Evolutionary conservation across 169 alveolate genomes (phyloP), one percentile per base, ranked within the genome.

Genomic region (Nephromyces sp.): DNA sequence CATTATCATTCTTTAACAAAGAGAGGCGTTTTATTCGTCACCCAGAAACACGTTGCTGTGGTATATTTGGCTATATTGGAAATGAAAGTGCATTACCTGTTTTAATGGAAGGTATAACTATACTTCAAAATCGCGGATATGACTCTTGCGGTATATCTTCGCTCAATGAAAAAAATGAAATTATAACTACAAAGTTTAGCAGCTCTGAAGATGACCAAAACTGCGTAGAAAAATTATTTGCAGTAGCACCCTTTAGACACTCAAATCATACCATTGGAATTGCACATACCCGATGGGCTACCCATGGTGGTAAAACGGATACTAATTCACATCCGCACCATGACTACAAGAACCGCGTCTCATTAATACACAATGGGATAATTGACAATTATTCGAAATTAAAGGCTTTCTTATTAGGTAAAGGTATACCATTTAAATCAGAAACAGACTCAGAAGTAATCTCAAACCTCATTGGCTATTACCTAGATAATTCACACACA

Each of bases 231-330:
- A 62, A 68, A 15, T 67, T 77, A 24, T 32, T 57, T 32, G 31
- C 32, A 29, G 75, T 71, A 28, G 71, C 74, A 2, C 61, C 64
- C 4, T 29, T 28, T n/a, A 43, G 31, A 2, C 78, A 77, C 62
- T 62, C 63, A 6, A 76, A 75, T 15, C 72, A 70, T 34, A 79
- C 66, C 68, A 85, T 93, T 3, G 99, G 98, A 15, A 94, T 96
- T 34, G 99, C 98, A 5, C 99, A 96, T 81, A 96, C 99, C 31
- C 82, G 99, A 43, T 96, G 99, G 99, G 98, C 99, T 0, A 96
- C 99, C 0, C 96, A 94, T 84, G 99, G 99, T 22, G 92, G 93
- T 2, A 93, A 92, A 68, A 94, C 97, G 1, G 98, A 94, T 72
- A 84, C 79, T 31, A 95, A 95, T 80, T 98, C 99, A 29, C 99